These are phyloP conservation scores for Cryptosporidium canis DNA, from an alignment of 169 alveolate genomes.

Conservation along the genomic window DNA sequence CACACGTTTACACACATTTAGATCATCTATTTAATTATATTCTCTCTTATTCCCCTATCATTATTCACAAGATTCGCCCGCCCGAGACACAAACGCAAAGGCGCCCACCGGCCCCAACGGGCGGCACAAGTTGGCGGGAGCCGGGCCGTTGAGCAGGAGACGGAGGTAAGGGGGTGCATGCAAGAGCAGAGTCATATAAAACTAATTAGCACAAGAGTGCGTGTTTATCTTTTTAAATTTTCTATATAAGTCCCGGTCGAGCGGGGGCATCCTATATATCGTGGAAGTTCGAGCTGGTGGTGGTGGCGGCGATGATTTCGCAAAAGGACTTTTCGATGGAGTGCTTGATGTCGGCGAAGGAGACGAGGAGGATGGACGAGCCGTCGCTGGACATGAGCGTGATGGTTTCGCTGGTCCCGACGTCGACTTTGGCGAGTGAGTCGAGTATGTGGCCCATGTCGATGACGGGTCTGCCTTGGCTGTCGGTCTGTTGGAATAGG, in stretches of 20 bases:
- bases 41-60: not conserved
- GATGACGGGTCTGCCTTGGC: conserved; percentile 66
- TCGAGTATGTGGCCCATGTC: conserved; percentile 70
- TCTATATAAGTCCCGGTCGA: conserved; percentile 1
- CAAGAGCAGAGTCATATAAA: not conserved
- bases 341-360: conserved; percentile 58
- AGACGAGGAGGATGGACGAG: conserved; percentile 51
- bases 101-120: no score
- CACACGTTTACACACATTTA: conserved; percentile 21
- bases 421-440: conserved; percentile 68
- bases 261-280: conserved; percentile 1
- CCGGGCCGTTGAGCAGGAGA: no score
- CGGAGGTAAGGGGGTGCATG: no score
- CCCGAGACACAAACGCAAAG: no score
- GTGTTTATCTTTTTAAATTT: not conserved
- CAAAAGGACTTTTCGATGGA: conserved; percentile 63
- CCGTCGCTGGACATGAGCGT: conserved; percentile 72
- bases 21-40: not conserved
- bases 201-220: not conserved
- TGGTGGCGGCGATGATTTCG: conserved; percentile 64
- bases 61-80: conserved; percentile 1
- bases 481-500: conserved; percentile 63
- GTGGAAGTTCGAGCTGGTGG: conserved; percentile 39
- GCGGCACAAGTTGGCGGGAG: not conserved
- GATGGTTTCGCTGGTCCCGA: conserved; percentile 67